Base-by-base conservation (phyloP, 345 rosid species). In the Gossypium arboreum region DNA sequence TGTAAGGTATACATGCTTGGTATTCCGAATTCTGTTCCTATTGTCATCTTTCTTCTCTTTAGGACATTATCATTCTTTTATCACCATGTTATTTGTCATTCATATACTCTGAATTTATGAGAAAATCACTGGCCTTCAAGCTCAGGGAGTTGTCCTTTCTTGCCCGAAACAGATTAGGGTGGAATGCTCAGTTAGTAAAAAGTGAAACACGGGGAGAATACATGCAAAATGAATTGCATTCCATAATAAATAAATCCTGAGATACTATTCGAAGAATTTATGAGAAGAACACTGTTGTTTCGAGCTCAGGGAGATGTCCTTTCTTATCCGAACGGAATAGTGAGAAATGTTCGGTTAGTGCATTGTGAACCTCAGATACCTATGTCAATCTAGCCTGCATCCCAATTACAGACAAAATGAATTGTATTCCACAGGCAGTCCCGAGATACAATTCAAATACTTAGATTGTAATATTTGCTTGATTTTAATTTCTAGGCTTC, bases 1-100 rank as follows among this genome's bases (percentile, higher is more conserved):
- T 91, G 92, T 78, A 79, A 74, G 83, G 97, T 91, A 60, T 27
- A 34, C 56, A 7, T 27, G 27, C 27, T 73, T 27, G n/a, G 41
- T 67, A 47, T 67, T 66, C 15, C 73, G 15, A 48, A 17, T 8
- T 43, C 25, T 8, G 70, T 41, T 41, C 44, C 61, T 58, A 43
- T 48, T 57, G 74, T 16, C 25, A 41, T 75, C 8, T 9, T 54
- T 68, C 18, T 43, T 20, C 34, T 20, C 1, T 66, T 18, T 18
- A 57, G 27, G 52, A 57, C 9, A 57, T 41, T 57, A 12, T 29
- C 47, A 10, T 50, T 54, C 45, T 41, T 18, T 29, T 44, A 3
- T 41, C 22, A 20, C 39, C n/a, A 11, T 45, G 56, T 67, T 24
- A 47, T 47, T 24, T 47, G 12, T 48, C 51, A 52, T 68, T 47